phyloP scores from a whole-genome alignment of 257 asterid genomes.

The Nicotiana benthamiana region DNA sequence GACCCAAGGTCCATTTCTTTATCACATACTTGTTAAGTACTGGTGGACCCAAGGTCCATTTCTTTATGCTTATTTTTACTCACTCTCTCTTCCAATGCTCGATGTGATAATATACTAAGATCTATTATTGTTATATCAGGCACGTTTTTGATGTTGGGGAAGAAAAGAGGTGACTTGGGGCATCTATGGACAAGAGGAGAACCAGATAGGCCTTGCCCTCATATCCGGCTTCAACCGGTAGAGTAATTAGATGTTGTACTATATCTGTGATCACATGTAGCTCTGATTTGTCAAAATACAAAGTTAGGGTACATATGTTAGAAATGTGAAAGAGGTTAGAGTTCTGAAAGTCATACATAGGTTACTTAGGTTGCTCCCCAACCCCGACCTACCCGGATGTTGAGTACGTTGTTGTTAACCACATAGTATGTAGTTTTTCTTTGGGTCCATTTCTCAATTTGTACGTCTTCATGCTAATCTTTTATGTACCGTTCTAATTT shows the following conservation, averaged over 20 bases:
- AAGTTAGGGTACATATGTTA: constrained; percentile 7
- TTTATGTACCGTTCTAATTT: too few species aligned
- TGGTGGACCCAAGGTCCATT: too few species aligned
- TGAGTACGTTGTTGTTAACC: not conserved
- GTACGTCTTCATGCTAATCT: too few species aligned
- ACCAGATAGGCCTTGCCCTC: constrained; percentile 74
- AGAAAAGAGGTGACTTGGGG: constrained; percentile 73
- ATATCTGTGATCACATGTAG: constrained; percentile 2
- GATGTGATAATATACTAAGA: not conserved
- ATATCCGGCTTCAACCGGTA: constrained; percentile 38
- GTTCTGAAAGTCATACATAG: not conserved
- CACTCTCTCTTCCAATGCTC: too few species aligned
- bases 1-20: too few species aligned
- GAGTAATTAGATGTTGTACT: constrained; percentile 1
- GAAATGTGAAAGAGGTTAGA: not conserved
- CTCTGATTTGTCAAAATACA: constrained; percentile 2
- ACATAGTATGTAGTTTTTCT: not conserved
- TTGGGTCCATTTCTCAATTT: too few species aligned
- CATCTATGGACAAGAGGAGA: constrained; percentile 80
- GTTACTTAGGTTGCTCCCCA: not conserved
- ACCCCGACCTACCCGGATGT: not conserved
- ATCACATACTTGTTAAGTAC: too few species aligned
- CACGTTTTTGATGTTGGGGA: constrained; percentile 54
- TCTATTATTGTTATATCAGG: constrained; percentile 35
- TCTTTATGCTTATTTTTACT: too few species aligned